Evolutionary conservation across 306 rosid genomes (phyloP).

Genomic region (Lagenaria siceraria): DNA sequence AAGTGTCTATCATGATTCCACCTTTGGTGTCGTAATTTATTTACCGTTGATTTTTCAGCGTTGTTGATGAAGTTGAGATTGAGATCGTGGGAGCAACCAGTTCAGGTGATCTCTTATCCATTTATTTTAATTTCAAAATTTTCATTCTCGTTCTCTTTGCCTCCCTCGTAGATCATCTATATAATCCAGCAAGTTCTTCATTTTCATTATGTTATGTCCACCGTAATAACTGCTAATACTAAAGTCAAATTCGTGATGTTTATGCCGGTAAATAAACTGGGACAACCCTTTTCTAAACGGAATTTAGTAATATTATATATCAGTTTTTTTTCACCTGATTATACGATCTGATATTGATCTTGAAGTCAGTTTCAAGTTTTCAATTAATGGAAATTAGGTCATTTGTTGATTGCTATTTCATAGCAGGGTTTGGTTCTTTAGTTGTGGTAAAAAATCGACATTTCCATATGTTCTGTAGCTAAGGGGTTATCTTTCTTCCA

Average conservation of each 20-base stretch:
- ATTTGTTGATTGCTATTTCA: not conserved
- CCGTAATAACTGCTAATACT: not conserved
- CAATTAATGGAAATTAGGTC: not conserved
- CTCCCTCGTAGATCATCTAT: not conserved
- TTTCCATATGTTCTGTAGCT: not conserved
- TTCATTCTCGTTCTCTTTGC: not conserved
- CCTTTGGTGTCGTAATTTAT: not conserved
- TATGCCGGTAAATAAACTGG: not conserved
- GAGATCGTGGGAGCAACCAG: slow-evolving; percentile 22
- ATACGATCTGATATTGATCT: not conserved
- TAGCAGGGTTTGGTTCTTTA: not conserved
- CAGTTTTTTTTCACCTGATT: not conserved
- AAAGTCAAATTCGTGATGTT: not conserved
- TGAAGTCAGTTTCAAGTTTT: not conserved
- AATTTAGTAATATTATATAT: not conserved
- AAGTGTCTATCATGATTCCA: not conserved
- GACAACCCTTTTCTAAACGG: not conserved
- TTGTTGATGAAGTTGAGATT: slow-evolving; percentile 44
- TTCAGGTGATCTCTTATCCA: slow-evolving; percentile 39
- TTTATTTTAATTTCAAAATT: not conserved
- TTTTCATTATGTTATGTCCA: not conserved
- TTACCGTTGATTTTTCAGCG: slow-evolving; percentile 39
- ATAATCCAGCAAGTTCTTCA: not conserved
- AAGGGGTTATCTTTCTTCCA: not conserved
- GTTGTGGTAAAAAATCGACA: not conserved